Conservation (phyloP, 345 rosid genomes). For the Rhodamnia argentea region DNA sequence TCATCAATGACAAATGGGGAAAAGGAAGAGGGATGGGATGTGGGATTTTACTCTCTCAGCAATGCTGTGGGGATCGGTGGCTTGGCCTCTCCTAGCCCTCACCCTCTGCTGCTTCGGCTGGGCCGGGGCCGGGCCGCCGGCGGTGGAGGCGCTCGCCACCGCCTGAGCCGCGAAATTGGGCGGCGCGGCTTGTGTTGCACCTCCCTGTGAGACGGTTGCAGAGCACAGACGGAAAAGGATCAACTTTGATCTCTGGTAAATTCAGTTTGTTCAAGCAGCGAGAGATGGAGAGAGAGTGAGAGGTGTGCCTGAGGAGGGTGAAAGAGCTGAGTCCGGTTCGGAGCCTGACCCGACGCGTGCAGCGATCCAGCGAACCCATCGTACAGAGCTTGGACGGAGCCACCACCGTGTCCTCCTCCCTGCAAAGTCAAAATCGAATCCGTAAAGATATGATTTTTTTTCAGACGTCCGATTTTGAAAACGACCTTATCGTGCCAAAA, state of each 20-base stretch:
- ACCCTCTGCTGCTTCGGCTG: conserved; percentile 64
- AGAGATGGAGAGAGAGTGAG: background rate
- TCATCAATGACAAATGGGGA: background rate
- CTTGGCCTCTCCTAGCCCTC: conserved; percentile 98
- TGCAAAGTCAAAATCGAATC: background rate
- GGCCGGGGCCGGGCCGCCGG: conserved; percentile 28
- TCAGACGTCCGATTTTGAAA: background rate
- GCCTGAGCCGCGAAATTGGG: background rate
- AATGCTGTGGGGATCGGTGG: conserved; percentile 97
- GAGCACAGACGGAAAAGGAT: background rate
- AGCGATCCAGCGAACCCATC: background rate
- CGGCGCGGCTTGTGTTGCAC: background rate
- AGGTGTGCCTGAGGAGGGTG: background rate
- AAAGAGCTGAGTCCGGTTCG: background rate
- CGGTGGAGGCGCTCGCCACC: conserved; percentile 21
- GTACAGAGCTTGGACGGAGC: background rate
- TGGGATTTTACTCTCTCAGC: conserved; percentile 68
- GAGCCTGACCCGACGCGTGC: background rate
- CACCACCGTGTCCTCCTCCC: background rate
- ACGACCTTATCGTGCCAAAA: background rate
- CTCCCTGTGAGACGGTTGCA: background rate
- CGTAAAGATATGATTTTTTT: background rate
- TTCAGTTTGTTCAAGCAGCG: background rate
- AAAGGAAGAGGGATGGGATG: background rate
- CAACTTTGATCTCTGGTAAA: background rate